A percentile compares a stretch with the other conserved stretches of the same genome.
These are phyloP conservation scores for Neurospora terricola DNA, from an alignment of 495 filamentous ascomycete genomes.

Conservation along the genomic window DNA sequence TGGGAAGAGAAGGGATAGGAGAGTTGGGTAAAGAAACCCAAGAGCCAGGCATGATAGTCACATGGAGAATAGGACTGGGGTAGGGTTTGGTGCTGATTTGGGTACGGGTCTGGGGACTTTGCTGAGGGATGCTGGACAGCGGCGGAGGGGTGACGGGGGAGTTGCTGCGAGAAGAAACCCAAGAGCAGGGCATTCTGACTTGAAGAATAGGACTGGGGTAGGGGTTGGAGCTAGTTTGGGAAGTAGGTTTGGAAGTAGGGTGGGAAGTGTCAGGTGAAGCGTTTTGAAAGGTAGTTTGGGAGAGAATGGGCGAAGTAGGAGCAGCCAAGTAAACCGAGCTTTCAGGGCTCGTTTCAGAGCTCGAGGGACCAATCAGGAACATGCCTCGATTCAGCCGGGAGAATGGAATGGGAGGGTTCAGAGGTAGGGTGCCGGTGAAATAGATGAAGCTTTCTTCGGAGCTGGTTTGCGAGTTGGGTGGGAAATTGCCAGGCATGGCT, in stretches of 20 bases:
- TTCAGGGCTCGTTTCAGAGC: neutral
- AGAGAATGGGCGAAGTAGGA: neutral
- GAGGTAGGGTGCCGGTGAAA: neutral
- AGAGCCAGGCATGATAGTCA: neutral
- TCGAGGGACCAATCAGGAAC: neutral
- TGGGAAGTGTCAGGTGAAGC: neutral
- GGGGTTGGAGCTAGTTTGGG: neutral
- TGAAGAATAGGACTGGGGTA: neutral
- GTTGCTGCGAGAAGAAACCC: neutral
- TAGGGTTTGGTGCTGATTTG: neutral
- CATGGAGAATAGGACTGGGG: neutral
- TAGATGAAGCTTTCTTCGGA: neutral
- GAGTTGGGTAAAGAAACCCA: neutral
- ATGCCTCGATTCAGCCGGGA: neutral
- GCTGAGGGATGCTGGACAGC: neutral
- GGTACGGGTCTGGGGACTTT: neutral
- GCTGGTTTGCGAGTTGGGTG: neutral
- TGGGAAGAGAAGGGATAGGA: neutral
- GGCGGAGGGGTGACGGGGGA: neutral
- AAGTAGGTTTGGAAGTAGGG: too few relatives aligned
- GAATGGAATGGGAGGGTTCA: too few relatives aligned
- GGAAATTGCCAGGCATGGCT: neutral
- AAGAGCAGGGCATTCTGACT: neutral
- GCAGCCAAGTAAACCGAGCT: neutral
- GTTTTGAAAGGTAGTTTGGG: neutral